Conservation (phyloP, 2,329 filamentous ascomycete species). For the Chlorencoelia australis region DNA sequence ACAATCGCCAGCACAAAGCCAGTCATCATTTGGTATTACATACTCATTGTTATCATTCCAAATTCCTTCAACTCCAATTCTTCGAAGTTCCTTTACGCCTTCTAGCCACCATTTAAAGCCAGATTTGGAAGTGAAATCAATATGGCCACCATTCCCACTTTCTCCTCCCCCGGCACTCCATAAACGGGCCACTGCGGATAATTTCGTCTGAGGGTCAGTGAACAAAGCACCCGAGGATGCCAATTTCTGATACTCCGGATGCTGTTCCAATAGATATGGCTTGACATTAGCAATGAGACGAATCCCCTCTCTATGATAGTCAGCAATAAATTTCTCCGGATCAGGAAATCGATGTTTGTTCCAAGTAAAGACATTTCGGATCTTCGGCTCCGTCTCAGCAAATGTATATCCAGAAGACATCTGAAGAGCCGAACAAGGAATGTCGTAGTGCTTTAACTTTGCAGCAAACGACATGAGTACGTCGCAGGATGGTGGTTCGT, state of each 20-base stretch:
- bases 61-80: constrained; percentile 59
- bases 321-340: constrained; percentile 50
- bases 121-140: constrained; percentile 60
- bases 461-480: constrained; percentile 27
- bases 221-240: constrained; percentile 52
- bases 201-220: constrained; percentile 42
- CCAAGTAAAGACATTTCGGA: constrained; percentile 63
- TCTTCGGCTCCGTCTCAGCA: constrained; percentile 55
- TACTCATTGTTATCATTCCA: constrained; percentile 80
- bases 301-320: constrained; percentile 55
- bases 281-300: constrained; percentile 63
- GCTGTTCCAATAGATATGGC: constrained; percentile 57
- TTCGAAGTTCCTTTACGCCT: constrained; percentile 51
- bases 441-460: constrained; percentile 34
- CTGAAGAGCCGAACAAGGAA: constrained; percentile 40
- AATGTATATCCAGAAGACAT: constrained; percentile 51
- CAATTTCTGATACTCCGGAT: constrained; percentile 55
- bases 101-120: constrained; percentile 65
- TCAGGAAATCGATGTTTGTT: constrained; percentile 61
- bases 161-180: constrained; percentile 67
- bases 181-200: constrained; percentile 48
- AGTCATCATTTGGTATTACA: constrained; percentile 53
- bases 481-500: constrained; percentile 44
- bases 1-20: constrained; percentile 43
- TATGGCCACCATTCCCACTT: constrained; percentile 58